Evolutionary conservation across 306 rosid genomes (phyloP), one percentile per base, ranked within the genome.

Genomic region (Sechiopsis laciniata): DNA sequence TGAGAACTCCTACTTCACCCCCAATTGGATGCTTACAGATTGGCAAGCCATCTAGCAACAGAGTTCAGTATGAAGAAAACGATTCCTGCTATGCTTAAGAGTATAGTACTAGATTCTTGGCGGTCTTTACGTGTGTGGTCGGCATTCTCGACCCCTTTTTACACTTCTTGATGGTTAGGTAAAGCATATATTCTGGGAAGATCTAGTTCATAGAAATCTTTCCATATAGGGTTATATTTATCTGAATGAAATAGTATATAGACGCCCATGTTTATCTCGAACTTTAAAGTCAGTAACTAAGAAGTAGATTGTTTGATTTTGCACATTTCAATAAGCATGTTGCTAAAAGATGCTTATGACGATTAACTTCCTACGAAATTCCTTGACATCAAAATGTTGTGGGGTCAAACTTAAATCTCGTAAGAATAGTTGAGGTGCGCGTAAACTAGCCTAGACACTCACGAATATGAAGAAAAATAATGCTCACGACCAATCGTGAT

Each of bases 1-100:
- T 90, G 71, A 86, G 73, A 74, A 81, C 97, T 80, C 92, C 96
- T 0, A 87, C 97, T 3, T 65, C 83, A 48, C 98, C 98, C 2
- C 98, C 97, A 69, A 90, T 94, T 45, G 81, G 55, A 65, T 94
- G 98, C 75, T 76, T 94, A 46, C 95, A 86, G 80, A 77, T 88
- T 5, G 97, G 98, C 53, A 94, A 94, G 84, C 98, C 98, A 15
- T 32, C 97, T 0, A 85, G 79, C 76, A 94, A 90, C 78, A 86
- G 83, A 45, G 81, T 90, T 77, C 93, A 94, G 63, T 84, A 88
- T 11, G 86, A 89, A 76, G 86, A 89, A 76, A 91, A 75, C 4
- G 98, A 94, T 69, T 22, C 77, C 26, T 90, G 98, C 73, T 89
- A 80, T 84, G 83, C 79, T 58, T 80, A 73, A 73, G 71, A 80